Base-by-base conservation (phyloP, 176 grass and related monocot genomes). In the Pontederia paniculata region DNA sequence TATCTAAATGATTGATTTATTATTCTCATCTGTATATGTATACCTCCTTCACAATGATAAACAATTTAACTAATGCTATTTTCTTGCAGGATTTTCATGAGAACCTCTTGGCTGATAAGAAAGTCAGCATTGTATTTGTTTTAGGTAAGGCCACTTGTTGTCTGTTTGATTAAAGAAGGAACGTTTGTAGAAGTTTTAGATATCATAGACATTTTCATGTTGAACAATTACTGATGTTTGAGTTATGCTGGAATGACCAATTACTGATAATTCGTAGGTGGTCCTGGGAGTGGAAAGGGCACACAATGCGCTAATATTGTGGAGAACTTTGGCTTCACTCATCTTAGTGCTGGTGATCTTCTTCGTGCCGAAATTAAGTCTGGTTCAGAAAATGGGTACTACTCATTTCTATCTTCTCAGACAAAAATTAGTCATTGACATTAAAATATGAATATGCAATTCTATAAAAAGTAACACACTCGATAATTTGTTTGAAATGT, bases 241-340 rank as follows among this genome's bases (percentile, higher is more conserved):
- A 60, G 9, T 58, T n/a, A 48, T n/a, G n/a, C n/a, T n/a, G n/a
- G n/a, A n/a, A n/a, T n/a, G n/a, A n/a, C 13, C 54, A 55, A 52
- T 31, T 55, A 44, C 52, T 16, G 45, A 45, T 10, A 54, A 44
- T 6, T n/a, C 16, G 15, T 61, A 88, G 85, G 85, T 2, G 85
- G 85, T 20, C 85, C 85, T 55, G 85, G 85, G 6, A 73, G 80
- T 59, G 85, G 85, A 66, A 88, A 88, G 72, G 73, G 85, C 46
- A 88, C 85, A 25, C 80, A 88, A 47, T 88, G 85, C 28, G 54
- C 76, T 13, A 83, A 74, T 18, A 88, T 88, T 42, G 76, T 71
- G 19, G 52, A 74, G 0, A 68, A 88, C n/a, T 83, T 80, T 64
- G 66, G 70, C n/a, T 83, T 74, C 22, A 88, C 85, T 41, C 85